Conservation (phyloP, 2,329 filamentous ascomycete species). For the Cercospora sesami region DNA sequence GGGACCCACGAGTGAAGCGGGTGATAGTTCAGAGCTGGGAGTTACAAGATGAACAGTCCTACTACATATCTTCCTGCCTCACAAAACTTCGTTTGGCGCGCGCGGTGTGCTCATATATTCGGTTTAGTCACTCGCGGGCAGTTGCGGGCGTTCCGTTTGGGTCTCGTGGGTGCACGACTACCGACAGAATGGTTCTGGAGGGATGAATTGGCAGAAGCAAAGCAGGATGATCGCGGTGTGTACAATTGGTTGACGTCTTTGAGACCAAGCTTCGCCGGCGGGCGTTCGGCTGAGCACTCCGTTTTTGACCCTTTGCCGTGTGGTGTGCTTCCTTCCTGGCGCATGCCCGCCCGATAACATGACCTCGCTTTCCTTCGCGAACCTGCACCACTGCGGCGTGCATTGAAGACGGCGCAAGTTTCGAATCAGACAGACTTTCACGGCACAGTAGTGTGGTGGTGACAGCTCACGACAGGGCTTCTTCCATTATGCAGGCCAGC, state of each 20-base stretch:
- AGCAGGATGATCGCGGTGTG: neutral
- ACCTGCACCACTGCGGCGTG: neutral
- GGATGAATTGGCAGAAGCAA: neutral
- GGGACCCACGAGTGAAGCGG: neutral
- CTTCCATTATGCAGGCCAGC: neutral
- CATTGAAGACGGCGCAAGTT: neutral
- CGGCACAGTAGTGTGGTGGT: neutral
- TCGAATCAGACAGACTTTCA: neutral
- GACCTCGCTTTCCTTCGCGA: neutral
- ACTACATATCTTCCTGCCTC: neutral
- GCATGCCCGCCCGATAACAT: neutral
- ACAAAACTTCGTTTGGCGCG: neutral
- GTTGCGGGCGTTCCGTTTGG: neutral
- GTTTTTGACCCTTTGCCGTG: neutral
- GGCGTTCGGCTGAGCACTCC: neutral
- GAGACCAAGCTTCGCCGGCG: neutral
- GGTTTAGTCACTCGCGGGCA: neutral
- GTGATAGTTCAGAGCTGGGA: neutral
- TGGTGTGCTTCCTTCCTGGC: neutral
- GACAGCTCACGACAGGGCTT: neutral
- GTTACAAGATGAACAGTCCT: neutral
- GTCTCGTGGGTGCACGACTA: neutral
- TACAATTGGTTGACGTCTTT: slow-evolving; percentile 4
- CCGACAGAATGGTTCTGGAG: slow-evolving; percentile 8
- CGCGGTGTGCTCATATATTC: neutral